These are phyloP conservation scores for Cryphonectria naterciae DNA, from an alignment of 2,329 filamentous ascomycete species.

Conservation along the genomic window DNA sequence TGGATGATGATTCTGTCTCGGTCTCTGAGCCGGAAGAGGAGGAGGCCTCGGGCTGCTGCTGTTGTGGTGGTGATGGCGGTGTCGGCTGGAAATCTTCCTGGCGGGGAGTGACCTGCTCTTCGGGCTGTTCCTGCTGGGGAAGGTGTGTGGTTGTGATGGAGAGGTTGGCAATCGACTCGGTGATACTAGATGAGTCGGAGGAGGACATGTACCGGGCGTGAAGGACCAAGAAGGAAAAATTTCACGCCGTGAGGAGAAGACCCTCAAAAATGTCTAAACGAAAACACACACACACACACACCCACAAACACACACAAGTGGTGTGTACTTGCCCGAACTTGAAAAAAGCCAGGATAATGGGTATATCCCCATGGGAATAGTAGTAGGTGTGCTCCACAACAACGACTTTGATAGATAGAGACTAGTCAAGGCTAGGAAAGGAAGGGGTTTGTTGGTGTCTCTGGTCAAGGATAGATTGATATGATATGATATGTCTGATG, in stretches of 20 bases:
- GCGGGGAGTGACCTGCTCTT: constrained; percentile 21
- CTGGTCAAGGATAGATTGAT: constrained; percentile 5
- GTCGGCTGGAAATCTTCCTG: constrained; percentile 12
- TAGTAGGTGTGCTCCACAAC: constrained; percentile 12
- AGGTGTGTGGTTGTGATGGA: constrained; percentile 12
- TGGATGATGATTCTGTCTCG: constrained; percentile 29
- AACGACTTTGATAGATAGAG: constrained; percentile 7
- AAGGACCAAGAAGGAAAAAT: background rate
- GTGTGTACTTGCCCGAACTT: background rate
- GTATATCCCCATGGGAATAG: background rate
- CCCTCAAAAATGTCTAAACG: constrained; percentile 5
- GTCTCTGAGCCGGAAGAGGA: constrained; percentile 39
- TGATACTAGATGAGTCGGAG: constrained; percentile 17
- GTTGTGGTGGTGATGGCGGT: background rate
- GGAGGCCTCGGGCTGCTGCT: background rate
- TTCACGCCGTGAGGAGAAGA: background rate
- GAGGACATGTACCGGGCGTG: constrained; percentile 24
- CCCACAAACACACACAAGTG: background rate
- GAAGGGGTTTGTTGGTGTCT: background rate
- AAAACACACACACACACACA: constrained; percentile 9
- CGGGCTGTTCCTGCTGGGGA: constrained; percentile 4
- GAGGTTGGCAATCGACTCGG: constrained; percentile 20
- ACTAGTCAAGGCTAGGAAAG: constrained; percentile 1
- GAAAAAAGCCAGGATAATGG: constrained; percentile 3
- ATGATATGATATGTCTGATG: constrained; percentile 16